These are phyloP conservation scores for Eragrostis curvula DNA, from an alignment of 176 grass and related monocot genomes.

Conservation along the genomic window DNA sequence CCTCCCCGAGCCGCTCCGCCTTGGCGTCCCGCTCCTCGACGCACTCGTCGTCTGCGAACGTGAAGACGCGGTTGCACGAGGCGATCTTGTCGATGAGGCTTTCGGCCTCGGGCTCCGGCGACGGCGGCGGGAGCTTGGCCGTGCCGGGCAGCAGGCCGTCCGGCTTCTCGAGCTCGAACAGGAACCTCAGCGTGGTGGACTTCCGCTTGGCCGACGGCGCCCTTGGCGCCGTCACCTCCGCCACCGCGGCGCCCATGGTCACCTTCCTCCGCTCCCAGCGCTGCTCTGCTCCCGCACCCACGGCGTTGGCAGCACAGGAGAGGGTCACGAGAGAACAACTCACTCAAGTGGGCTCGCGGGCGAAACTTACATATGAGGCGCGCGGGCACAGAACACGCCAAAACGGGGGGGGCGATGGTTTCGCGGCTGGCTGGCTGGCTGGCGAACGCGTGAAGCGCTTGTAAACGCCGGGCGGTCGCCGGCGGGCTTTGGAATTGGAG, in stretches of 20 bases:
- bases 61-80: constrained; percentile 61
- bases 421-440: constrained; percentile 4
- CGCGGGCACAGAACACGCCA: constrained; percentile 38
- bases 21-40: constrained; percentile 54
- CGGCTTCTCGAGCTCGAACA: constrained; percentile 68
- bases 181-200: constrained; percentile 74
- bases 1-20: constrained; percentile 45
- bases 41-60: constrained; percentile 50
- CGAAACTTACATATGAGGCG: constrained; percentile 41
- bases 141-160: constrained; percentile 9
- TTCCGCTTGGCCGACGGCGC: constrained; percentile 35
- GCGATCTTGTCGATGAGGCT: constrained; percentile 67
- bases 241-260: constrained; percentile 66
- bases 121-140: constrained; percentile 57
- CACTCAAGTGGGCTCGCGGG: background rate
- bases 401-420: constrained; percentile 44
- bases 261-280: background rate
- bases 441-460: background rate
- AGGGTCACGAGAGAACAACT: constrained; percentile 33
- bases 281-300: too few relatives aligned
- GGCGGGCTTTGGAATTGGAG: background rate
- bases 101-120: constrained; percentile 51
- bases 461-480: constrained; percentile 39
- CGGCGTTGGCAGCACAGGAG: background rate
- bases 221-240: background rate